A percentile compares a stretch with the other conserved stretches of the same genome.
These are phyloP conservation scores for Cladorrhinum samala DNA, from an alignment of 495 filamentous ascomycete species.

Conservation along the genomic window DNA sequence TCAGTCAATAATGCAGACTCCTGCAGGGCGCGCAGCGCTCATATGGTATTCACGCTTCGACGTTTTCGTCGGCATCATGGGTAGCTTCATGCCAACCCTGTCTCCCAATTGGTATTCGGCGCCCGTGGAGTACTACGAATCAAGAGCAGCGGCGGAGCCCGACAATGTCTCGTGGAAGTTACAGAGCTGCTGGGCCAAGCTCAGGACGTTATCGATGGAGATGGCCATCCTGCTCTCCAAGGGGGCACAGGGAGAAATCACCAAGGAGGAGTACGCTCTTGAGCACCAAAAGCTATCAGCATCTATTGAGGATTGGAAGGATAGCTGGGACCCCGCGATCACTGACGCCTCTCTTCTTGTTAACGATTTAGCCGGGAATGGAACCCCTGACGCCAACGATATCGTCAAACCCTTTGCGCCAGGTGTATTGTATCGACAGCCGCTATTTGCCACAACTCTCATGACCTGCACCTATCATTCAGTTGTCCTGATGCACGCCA, in stretches of 20 bases:
- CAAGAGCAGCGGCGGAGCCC: constrained; percentile 54
- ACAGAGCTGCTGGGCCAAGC: constrained; percentile 55
- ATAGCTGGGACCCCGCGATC: constrained; percentile 52
- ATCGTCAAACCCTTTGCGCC: constrained; percentile 67
- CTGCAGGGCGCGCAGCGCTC: constrained; percentile 63
- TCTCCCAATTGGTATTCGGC: constrained; percentile 74
- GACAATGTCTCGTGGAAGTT: constrained; percentile 58
- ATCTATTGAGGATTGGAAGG: constrained; percentile 51
- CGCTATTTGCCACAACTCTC: constrained; percentile 65
- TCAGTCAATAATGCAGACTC: constrained; percentile 62
- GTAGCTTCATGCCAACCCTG: constrained; percentile 67
- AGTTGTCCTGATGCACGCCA: constrained; percentile 72
- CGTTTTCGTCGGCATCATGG: constrained; percentile 74
- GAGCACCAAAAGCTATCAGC: constrained; percentile 54
- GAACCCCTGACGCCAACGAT: constrained; percentile 50
- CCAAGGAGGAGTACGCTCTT: constrained; percentile 55
- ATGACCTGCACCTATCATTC: constrained; percentile 71
- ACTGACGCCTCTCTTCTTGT: constrained; percentile 54
- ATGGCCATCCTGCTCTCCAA: constrained; percentile 74
- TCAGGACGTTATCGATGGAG: constrained; percentile 72
- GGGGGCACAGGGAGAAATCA: constrained; percentile 55
- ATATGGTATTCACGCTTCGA: constrained; percentile 90
- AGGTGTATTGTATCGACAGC: constrained; percentile 58
- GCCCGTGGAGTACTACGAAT: constrained; percentile 55
- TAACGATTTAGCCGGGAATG: constrained; percentile 48